These are phyloP conservation scores for Aspergillus kassunensis DNA, from an alignment of 495 filamentous ascomycete species.

Conservation along the genomic window DNA sequence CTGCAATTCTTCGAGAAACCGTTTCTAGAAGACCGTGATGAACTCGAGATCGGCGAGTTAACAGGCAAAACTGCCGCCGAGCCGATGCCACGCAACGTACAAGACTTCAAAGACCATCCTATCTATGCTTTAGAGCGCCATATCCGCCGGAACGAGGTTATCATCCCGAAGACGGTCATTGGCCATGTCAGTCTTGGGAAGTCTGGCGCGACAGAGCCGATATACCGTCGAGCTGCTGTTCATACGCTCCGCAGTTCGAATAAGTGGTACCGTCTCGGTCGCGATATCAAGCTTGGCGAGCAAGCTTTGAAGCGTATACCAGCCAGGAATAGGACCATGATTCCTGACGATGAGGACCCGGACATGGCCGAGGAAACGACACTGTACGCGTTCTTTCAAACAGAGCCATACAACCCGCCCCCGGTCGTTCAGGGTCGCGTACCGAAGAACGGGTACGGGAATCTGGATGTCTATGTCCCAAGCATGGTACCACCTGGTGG, in stretches of 20 bases:
- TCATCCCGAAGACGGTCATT: slow-evolving; percentile 64
- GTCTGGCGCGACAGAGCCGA: slow-evolving; percentile 53
- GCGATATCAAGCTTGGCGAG: slow-evolving; percentile 68
- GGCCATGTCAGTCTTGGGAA: slow-evolving; percentile 75
- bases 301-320: slow-evolving; percentile 70
- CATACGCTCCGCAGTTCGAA: slow-evolving; percentile 68
- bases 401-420: slow-evolving; percentile 67
- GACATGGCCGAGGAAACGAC: slow-evolving; percentile 40
- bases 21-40: slow-evolving; percentile 61
- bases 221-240: slow-evolving; percentile 81
- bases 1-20: slow-evolving; percentile 58
- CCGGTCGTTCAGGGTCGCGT: slow-evolving; percentile 70
- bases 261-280: slow-evolving; percentile 82
- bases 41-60: slow-evolving; percentile 77
- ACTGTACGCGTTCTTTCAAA: slow-evolving; percentile 75
- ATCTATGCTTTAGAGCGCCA: slow-evolving; percentile 85
- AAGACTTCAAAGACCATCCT: slow-evolving; percentile 92
- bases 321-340: slow-evolving; percentile 37
- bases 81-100: slow-evolving; percentile 83
- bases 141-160: slow-evolving; percentile 76
- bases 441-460: slow-evolving; percentile 83
- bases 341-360: slow-evolving; percentile 38
- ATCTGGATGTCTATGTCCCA: slow-evolving; percentile 86
- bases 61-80: slow-evolving; percentile 65
- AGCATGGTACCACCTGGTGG: slow-evolving; percentile 88